Percentiles rank a stretch among this genome's conserved stretches.
These are phyloP conservation scores for Colletotrichum siamense DNA, from an alignment of 2,329 filamentous ascomycete genomes.

Conservation along the genomic window DNA sequence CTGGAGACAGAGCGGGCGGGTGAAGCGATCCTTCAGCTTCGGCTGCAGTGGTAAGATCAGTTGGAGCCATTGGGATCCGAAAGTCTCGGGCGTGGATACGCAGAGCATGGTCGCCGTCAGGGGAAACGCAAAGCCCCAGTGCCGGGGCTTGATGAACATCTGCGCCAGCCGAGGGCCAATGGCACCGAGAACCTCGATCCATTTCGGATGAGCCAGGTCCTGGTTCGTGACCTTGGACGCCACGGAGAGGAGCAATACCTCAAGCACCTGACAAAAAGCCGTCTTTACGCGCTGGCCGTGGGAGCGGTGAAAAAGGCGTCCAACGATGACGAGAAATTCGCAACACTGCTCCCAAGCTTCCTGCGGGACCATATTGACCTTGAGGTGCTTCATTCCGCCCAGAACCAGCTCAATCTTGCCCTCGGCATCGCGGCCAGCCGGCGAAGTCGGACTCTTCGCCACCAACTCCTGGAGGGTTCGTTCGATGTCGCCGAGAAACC, in stretches of 20 bases:
- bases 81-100: slow-evolving; percentile 83
- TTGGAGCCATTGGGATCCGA: slow-evolving; percentile 85
- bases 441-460: slow-evolving; percentile 67
- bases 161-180: slow-evolving; percentile 81
- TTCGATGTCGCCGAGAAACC: slow-evolving; percentile 84
- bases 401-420: slow-evolving; percentile 86
- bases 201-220: slow-evolving; percentile 81
- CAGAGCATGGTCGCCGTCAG: slow-evolving; percentile 87
- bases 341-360: slow-evolving; percentile 86
- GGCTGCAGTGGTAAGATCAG: slow-evolving; percentile 79
- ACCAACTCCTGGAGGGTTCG: slow-evolving; percentile 77
- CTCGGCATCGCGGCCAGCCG: slow-evolving; percentile 71
- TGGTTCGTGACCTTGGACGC: slow-evolving; percentile 78
- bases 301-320: slow-evolving; percentile 80
- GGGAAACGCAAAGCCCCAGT: slow-evolving; percentile 90
- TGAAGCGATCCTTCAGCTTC: slow-evolving; percentile 82
- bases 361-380: slow-evolving; percentile 75
- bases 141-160: slow-evolving; percentile 88
- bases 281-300: slow-evolving; percentile 92
- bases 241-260: slow-evolving; percentile 84
- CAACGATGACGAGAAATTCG: slow-evolving; percentile 84
- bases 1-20: slow-evolving; percentile 81
- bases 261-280: slow-evolving; percentile 91
- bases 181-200: slow-evolving; percentile 83
- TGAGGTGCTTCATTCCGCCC: slow-evolving; percentile 88